Evolutionary conservation across 306 rosid genomes (phyloP), one percentile per base, ranked within the genome.

Genomic region (Geum urbanum): DNA sequence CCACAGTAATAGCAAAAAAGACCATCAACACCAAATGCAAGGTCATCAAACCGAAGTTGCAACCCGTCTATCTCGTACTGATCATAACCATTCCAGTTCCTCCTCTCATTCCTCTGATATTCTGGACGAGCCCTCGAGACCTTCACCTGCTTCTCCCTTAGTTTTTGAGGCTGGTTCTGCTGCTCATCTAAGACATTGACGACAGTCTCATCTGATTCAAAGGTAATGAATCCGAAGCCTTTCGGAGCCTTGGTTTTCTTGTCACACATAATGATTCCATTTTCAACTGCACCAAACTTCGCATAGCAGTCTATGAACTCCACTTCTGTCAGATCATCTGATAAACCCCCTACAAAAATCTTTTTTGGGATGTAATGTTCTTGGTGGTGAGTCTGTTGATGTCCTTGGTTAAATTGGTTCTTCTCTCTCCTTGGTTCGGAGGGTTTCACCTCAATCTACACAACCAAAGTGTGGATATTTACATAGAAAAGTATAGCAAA

Each of bases 341-440:
- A 69, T 37, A 67, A 66, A 20, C 78, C 73, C 10, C 73, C 73
- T 4, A 67, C 73, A 47, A 75, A 75, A 58, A 75, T 48, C 62
- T 50, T 47, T 12, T 10, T 50, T 1, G 48, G 6, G 14, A 19
- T 19, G 39, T 53, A 53, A 41, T 5, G 16, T 44, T 20, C 24
- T 20, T 67, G 54, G 8, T 35, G 32, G 20, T 49, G 22, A 67
- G 10, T 60, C 9, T 51, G 13, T 7, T 51, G 41, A 0, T 53
- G 22, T 32, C 22, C 39, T 13, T 40, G 50, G 48, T 24, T 24
- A 6, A 27, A 22, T 27, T 11, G 40, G 35, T 24, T 22, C 13
- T 39, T 56, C 18, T 56, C 39, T 5, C 40, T 39, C 39, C 14
- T 56, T 56, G 62, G 62, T 56, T 24, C 40, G 9, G 62, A 56